Base-by-base conservation (phyloP, 805 yeast genomes). In the Yarrowia divulgata region DNA sequence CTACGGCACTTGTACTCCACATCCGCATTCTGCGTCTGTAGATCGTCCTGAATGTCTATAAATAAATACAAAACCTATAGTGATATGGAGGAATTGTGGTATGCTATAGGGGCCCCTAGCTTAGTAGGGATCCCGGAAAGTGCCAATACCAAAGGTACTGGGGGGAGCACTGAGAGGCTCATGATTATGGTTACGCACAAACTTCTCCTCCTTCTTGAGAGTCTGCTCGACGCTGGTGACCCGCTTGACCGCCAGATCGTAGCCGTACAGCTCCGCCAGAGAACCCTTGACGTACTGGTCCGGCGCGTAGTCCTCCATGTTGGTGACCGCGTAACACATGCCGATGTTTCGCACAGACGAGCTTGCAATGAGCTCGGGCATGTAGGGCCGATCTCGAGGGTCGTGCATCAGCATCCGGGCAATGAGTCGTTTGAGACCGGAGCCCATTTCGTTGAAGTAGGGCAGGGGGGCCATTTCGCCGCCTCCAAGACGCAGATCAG, bases 381-480 rank as follows among this genome's bases (percentile, higher is more conserved):
- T 58, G 45, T 68, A 64, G 9, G 72, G 73, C 16, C 74, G 67
- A 16, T 68, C 54, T 1, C 62, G 18, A 4, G 72, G 71, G 42
- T 73, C 74, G 12, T 71, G 73, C 34, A 52, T 63, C 19, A 73
- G 70, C 74, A 73, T 73, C 5, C 68, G 66, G 2, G 73, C 73
- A 37, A 73, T 39, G 29, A 71, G 63, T 46, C 68, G 57, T 52
- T 73, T 73, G 43, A 71, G 72, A 8, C 72, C 68, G 7, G 71
- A 70, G 29, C 75, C 75, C 67, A 72, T 71, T 8, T 73, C 75
- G 50, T 70, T 67, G 29, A 72, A 70, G 52, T 69, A 69, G 29
- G 70, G 70, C 40, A 72, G 35, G 7, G 74, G 74, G 32, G 70
- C 71, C 49, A 58, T 34, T 23, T 63, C 68, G 55, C 64, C 60